Evolutionary conservation across 768 basidiomycete species (phyloP), one percentile per base, ranked within the genome.

Genomic region (Pleurotus pulmonarius): DNA sequence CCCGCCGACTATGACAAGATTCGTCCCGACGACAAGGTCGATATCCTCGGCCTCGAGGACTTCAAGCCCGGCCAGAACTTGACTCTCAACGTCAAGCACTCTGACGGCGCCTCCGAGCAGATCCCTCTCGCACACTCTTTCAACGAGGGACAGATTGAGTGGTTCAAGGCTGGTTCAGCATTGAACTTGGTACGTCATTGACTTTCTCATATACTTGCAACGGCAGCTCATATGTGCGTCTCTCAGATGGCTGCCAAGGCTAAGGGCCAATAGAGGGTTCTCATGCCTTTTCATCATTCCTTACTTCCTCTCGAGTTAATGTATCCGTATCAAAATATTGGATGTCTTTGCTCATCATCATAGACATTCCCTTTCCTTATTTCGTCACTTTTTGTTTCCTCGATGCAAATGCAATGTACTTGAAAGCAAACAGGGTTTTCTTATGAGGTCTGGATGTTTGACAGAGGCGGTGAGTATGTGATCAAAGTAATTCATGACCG

Each of bases 161-260:
- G 96, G 95, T 98, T 97, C 87, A 95, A 94, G 82, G 94, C 94
- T 65, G 96, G 96, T 41, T 93, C 90, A 62, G 92, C 93, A 15
- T 84, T 96, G 53, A 94, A 95, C 81, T 67, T 94, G 74, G 88
- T 92, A 62, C 39, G 83, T 78, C 45, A 7, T 34, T 16, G 6
- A 18, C 49, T 4, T 22, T 37, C 47, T 13, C 18, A 43, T 16
- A 25, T 22, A 6, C 4, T 47, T 41, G 37, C 37, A 12, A n/a
- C 8, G n/a, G 16, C 3, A 13, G 18, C 24, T 45, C 4, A 41
- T 11, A 16, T 25, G 16, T 44, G 15, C 55, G 25, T 24, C 20
- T 1, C 15, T 11, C 49, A 59, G 58, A 59, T 59, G 58, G 58
- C 58, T 26, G 58, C 58, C 6, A 56, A 59, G 20, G 58, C 58